phyloP scores from a whole-genome alignment of 1,284 basidiomycete genomes.

The Tremellales sp. region DNA sequence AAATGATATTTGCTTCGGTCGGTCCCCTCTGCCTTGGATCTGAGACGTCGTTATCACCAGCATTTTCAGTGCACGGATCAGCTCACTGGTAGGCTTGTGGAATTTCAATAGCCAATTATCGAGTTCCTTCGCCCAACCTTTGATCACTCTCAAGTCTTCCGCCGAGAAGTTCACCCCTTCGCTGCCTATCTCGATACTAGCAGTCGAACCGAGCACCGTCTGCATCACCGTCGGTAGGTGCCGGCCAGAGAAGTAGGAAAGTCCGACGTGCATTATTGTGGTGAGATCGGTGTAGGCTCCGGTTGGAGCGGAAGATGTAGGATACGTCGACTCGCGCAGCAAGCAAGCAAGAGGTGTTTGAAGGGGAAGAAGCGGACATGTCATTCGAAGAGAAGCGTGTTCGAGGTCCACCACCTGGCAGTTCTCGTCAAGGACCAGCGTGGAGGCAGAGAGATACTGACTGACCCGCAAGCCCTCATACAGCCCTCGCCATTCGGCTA shows the following conservation, averaged over 20 bases:
- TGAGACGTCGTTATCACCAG: neutral
- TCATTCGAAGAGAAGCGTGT: constrained; percentile 7
- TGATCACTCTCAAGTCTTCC: constrained; percentile 3
- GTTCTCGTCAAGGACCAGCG: too few species aligned
- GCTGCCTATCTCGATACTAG: neutral
- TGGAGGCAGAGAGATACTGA: neutral
- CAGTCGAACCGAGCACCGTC: constrained; percentile 1
- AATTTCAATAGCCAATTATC: constrained; percentile 7
- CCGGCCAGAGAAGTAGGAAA: constrained; percentile 3
- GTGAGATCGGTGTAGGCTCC: constrained; percentile 1
- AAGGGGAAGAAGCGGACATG: constrained; percentile 2
- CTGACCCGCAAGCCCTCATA: constrained; percentile 9
- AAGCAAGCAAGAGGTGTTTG: neutral
- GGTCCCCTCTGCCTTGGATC: constrained; percentile 1
- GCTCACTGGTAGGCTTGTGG: neutral
- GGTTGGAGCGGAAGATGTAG: neutral
- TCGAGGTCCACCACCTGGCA: constrained; percentile 6
- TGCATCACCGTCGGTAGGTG: constrained; percentile 4
- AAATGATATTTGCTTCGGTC: constrained; percentile 4
- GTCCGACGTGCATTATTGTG: constrained; percentile 8
- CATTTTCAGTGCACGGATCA: too few species aligned
- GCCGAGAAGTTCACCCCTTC: neutral
- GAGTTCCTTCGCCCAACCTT: constrained; percentile 7
- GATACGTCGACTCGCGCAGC: constrained; percentile 1
- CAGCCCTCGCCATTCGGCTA: constrained; percentile 4